These are phyloP conservation scores for Salix exigua DNA, from an alignment of 345 rosid genomes.

Conservation along the genomic window DNA sequence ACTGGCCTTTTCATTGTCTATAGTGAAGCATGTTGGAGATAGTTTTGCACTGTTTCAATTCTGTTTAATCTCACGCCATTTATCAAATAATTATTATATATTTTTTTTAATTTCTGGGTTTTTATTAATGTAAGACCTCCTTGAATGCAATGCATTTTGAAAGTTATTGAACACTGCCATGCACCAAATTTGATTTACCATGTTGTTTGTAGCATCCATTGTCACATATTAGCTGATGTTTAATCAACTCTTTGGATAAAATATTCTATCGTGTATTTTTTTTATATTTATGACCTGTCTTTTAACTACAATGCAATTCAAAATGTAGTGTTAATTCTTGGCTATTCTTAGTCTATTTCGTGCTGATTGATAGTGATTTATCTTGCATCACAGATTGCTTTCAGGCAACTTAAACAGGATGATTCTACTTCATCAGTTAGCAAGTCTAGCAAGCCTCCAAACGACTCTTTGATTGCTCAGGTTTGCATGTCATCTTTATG, in stretches of 20 bases:
- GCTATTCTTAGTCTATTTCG: neutral
- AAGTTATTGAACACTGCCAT: neutral
- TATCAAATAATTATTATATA: neutral
- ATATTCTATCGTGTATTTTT: neutral
- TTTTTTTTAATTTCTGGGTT: neutral
- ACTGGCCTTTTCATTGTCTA: neutral
- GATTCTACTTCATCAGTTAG: constrained; percentile 48
- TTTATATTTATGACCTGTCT: neutral
- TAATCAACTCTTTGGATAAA: neutral
- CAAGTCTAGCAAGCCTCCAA: constrained; percentile 69
- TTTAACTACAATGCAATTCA: neutral
- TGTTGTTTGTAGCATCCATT: neutral
- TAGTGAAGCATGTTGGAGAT: neutral
- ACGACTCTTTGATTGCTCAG: constrained; percentile 72
- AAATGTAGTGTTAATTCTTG: neutral
- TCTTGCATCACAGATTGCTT: constrained; percentile 43
- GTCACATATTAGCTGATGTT: neutral
- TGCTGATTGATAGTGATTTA: constrained; percentile 4
- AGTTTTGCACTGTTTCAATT: neutral
- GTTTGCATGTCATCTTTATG: constrained; percentile 33
- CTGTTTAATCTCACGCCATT: neutral
- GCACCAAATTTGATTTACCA: neutral
- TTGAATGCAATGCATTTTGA: neutral
- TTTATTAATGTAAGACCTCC: neutral
- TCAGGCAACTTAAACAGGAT: constrained; percentile 51